A percentile compares a stretch with the other conserved stretches of the same genome.
Conservation (phyloP, 768 basidiomycete species). For the Russula emetica region DNA sequence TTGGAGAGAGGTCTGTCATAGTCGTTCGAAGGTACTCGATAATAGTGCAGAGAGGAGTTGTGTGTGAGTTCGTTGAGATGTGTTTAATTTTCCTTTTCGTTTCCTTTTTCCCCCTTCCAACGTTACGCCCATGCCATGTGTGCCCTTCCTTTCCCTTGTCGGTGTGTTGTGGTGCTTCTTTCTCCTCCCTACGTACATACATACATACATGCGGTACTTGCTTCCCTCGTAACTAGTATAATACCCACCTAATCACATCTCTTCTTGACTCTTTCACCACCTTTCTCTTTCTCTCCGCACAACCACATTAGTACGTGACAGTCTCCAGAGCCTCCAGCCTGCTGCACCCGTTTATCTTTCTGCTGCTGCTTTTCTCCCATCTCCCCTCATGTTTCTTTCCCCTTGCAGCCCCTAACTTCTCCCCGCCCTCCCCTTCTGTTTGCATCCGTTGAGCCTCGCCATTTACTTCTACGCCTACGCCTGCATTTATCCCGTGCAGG, state of each 20-base stretch:
- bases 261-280: not conserved
- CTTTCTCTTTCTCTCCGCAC: not conserved
- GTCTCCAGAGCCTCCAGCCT: not conserved
- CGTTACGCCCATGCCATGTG: not conserved
- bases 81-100: not conserved
- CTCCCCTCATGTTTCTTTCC: not conserved
- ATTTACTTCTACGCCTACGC: not conserved
- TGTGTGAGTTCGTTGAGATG: constrained; percentile 7
- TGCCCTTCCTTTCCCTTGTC: not conserved
- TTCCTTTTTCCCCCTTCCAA: not conserved
- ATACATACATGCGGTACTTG: constrained; percentile 1
- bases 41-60: not conserved
- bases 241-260: constrained; percentile 18
- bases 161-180: constrained; percentile 5
- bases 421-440: too few relatives aligned
- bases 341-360: too few relatives aligned
- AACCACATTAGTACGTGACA: not conserved
- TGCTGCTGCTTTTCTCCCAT: too few relatives aligned
- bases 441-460: too few relatives aligned
- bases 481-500: not conserved
- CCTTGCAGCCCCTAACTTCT: not conserved
- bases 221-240: constrained; percentile 11
- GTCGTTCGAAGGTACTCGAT: not conserved
- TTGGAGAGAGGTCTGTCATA: not conserved
- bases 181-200: not conserved